phyloP scores from a whole-genome alignment of 2,329 filamentous ascomycete species.

The Microcyclosporella mali region DNA sequence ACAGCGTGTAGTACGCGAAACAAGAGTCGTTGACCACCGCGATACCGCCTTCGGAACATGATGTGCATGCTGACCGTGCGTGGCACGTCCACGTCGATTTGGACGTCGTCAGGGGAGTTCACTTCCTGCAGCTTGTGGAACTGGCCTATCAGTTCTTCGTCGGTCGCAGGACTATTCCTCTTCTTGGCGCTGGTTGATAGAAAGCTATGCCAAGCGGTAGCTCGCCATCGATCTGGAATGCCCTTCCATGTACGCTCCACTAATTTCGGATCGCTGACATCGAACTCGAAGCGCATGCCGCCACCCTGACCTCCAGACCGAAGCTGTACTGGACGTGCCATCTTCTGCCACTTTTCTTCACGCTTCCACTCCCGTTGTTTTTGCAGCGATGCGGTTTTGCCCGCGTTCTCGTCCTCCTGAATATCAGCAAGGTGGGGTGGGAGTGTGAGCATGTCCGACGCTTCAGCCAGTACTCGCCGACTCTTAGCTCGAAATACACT shows the following conservation, averaged over 20 bases:
- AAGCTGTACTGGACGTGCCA: constrained; percentile 47
- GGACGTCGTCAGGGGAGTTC: constrained; percentile 81
- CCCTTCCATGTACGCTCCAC: constrained; percentile 95
- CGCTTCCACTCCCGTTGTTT: constrained; percentile 56
- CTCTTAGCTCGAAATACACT: constrained; percentile 46
- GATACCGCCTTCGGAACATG: constrained; percentile 90
- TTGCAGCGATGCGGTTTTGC: constrained; percentile 42
- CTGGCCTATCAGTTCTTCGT: constrained; percentile 62
- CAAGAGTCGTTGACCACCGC: constrained; percentile 82
- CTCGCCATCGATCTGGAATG: constrained; percentile 91
- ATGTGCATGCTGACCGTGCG: constrained; percentile 92
- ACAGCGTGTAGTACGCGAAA: constrained; percentile 90
- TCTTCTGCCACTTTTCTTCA: constrained; percentile 62
- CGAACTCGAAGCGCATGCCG: constrained; percentile 70
- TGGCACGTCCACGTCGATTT: constrained; percentile 96
- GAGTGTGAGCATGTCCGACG: constrained; percentile 59
- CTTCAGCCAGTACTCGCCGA: constrained; percentile 52
- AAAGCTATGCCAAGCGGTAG: constrained; percentile 92
- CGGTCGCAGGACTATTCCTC: constrained; percentile 53
- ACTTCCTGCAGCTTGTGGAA: constrained; percentile 68
- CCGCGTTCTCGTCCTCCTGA: constrained; percentile 41
- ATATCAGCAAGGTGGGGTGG: constrained; percentile 48
- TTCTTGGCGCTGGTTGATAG: constrained; percentile 68
- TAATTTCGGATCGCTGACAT: constrained; percentile 68
- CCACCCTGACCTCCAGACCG: constrained; percentile 39